phyloP scores from a whole-genome alignment of 768 basidiomycete genomes.

The Mycena pura region DNA sequence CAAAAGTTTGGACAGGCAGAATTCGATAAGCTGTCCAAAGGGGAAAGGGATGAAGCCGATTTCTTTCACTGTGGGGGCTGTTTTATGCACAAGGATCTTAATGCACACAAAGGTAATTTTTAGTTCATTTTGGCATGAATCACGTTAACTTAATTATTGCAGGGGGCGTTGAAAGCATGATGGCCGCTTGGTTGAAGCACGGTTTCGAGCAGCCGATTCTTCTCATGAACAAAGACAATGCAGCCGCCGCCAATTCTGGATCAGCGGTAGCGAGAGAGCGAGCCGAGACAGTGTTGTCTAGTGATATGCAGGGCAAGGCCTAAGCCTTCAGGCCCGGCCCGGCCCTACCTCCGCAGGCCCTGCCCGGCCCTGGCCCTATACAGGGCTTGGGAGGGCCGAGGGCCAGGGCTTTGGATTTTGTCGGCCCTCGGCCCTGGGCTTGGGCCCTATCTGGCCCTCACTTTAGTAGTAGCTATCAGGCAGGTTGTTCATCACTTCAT shows the following conservation, averaged over 20 bases:
- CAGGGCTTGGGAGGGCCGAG: too few relatives aligned
- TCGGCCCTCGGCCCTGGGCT: too few relatives aligned
- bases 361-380: too few relatives aligned
- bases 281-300: constrained; percentile 17
- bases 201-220: constrained; percentile 22
- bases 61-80: constrained; percentile 34
- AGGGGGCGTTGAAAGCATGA: constrained; percentile 23
- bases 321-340: too few relatives aligned
- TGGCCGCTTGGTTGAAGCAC: constrained; percentile 18
- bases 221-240: constrained; percentile 33
- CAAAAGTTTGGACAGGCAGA: constrained; percentile 16
- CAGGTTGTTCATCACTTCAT: too few relatives aligned
- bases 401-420: too few relatives aligned
- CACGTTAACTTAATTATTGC: neutral
- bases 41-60: constrained; percentile 16
- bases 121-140: neutral
- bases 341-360: too few relatives aligned
- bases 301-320: too few relatives aligned
- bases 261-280: neutral
- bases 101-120: constrained; percentile 29
- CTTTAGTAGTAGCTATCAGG: too few relatives aligned
- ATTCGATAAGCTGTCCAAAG: constrained; percentile 13
- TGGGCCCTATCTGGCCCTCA: too few relatives aligned
- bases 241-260: constrained; percentile 14
- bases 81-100: constrained; percentile 38